Base-by-base conservation (phyloP, 352 stramenopile genomes). In the Phytophthora pisi region DNA sequence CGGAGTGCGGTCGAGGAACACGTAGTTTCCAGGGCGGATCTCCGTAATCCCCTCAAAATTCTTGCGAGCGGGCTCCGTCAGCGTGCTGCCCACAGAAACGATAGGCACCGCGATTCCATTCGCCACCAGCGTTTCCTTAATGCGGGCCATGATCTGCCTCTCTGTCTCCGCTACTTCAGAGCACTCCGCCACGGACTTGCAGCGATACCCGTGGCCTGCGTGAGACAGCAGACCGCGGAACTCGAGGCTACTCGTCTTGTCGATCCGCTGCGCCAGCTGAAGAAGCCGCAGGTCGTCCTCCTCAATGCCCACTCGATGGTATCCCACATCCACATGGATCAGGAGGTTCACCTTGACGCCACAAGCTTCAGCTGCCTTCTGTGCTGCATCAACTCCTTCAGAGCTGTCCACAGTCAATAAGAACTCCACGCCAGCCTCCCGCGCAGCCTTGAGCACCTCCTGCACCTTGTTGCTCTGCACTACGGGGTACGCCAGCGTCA, bases 1-100 rank as follows among this genome's bases (percentile, higher is more conserved):
- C 5, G 85, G 85, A 16, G 85, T 93, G 55, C 85, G 85, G 56
- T 93, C 85, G 11, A 90, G 62, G 54, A 93, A 93, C 9, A 91
- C 77, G 46, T 91, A 91, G 69, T 91, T 93, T 28, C 82, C 85
- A 11, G 82, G 81, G 6, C 83, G 85, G 53, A 91, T 87, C 74
- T 91, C 85, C 0, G 82, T 93, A 65, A 93, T 90, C 15, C 82
- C 85, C 2, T 68, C 71, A 36, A 90, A 93, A 51, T 74, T 81
- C 58, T 80, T 79, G 24, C 85, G 81, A 45, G 75, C 75, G 2
- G 80, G 66, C 50, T 93, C 85, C 1, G 85, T 91, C 40, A 91
- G 62, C 18, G 85, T 91, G 51, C 85, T 93, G 0, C 82, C 81
- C 9, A 88, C 78, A 15, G 81, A 91, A 15, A 93, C 82, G 7